These are phyloP conservation scores for Anthostomella pinea DNA, from an alignment of 2,329 filamentous ascomycete species.

Conservation along the genomic window DNA sequence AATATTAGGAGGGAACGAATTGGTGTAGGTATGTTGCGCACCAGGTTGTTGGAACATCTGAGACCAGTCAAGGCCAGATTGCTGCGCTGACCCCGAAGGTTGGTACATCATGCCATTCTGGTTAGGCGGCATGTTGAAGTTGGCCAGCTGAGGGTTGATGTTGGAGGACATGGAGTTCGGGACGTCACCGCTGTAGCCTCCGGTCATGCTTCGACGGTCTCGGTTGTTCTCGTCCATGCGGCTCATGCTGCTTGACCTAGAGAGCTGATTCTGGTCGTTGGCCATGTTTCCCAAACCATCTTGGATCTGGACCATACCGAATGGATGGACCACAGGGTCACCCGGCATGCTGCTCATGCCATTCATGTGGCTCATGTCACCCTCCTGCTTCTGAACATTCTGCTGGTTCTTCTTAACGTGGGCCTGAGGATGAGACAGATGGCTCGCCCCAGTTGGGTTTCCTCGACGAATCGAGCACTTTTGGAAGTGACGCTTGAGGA, in stretches of 20 bases:
- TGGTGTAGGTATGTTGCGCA: constrained; percentile 64
- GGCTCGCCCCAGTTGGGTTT: constrained; percentile 91
- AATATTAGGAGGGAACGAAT: constrained; percentile 62
- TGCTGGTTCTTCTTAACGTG: constrained; percentile 78
- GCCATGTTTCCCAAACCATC: constrained; percentile 59
- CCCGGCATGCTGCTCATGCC: constrained; percentile 57
- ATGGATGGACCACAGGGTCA: constrained; percentile 57
- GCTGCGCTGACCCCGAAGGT: constrained; percentile 58
- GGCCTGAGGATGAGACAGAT: constrained; percentile 88
- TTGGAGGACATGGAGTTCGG: constrained; percentile 59
- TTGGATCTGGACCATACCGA: constrained; percentile 54
- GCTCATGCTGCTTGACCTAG: constrained; percentile 59
- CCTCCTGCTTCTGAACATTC: constrained; percentile 53
- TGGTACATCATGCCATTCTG: constrained; percentile 66
- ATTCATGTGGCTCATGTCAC: constrained; percentile 59
- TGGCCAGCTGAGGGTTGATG: constrained; percentile 61
- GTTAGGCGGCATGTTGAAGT: constrained; percentile 60
- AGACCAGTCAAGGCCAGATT: constrained; percentile 69
- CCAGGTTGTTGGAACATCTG: constrained; percentile 71
- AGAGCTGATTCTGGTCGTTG: constrained; percentile 61
- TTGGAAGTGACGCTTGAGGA: constrained; percentile 97
- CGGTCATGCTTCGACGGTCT: constrained; percentile 57
- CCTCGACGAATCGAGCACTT: constrained; percentile 97
- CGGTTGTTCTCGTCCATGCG: constrained; percentile 54
- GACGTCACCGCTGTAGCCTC: constrained; percentile 54